Conservation (phyloP, 179 eudicot species). For the Kewa caespitosa region DNA sequence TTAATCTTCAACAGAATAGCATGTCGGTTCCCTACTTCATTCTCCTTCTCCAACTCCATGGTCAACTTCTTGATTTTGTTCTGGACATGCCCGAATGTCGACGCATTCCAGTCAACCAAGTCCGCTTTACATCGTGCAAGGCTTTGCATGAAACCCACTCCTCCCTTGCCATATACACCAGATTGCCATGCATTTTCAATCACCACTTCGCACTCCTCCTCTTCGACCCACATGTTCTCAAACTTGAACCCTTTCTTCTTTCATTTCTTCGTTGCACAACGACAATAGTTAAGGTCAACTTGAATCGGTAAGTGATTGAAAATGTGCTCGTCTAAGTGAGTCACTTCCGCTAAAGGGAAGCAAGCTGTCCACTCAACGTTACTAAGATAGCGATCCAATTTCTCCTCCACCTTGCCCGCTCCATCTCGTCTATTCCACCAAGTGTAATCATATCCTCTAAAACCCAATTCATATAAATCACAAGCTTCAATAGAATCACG, state of each 20-base stretch:
- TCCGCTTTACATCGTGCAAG: background rate
- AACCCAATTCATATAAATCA: background rate
- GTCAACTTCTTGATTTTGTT: background rate
- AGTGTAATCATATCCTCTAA: background rate
- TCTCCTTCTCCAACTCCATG: background rate
- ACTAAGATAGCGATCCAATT: background rate
- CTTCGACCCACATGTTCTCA: background rate
- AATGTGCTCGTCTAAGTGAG: background rate
- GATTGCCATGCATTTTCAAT: background rate
- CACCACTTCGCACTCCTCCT: background rate
- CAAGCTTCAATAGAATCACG: background rate
- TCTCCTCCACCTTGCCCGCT: background rate
- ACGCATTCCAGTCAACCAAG: background rate
- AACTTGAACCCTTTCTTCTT: background rate
- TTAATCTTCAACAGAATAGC: background rate
- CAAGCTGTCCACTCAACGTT: background rate
- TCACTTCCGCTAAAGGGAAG: background rate
- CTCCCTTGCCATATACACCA: background rate
- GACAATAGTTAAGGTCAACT: background rate
- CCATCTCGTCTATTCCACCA: background rate
- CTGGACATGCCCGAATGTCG: background rate
- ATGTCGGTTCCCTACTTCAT: background rate
- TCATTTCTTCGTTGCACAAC: background rate
- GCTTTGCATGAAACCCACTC: background rate
- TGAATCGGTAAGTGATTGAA: background rate